Base-by-base conservation (phyloP, 345 rosid species). In the Salix purpurea region DNA sequence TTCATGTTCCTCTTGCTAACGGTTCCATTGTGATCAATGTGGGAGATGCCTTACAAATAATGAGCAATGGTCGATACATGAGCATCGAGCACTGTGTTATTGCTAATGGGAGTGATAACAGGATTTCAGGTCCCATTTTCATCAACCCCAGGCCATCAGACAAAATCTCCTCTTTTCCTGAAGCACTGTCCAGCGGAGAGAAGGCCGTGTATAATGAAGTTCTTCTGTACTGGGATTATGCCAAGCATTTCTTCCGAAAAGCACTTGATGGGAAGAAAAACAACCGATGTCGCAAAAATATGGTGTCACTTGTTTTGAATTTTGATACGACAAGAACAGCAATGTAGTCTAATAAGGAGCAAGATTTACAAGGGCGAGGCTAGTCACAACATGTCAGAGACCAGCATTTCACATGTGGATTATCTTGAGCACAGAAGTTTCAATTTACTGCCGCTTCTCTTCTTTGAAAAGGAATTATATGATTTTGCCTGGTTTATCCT, bases 121-220 rank as follows among this genome's bases (percentile, higher is more conserved):
- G 84, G 74, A 30, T 83, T 5, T 83, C 85, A 2, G 78, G 76
- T 32, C 80, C 85, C 30, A 68, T 78, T 28, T 82, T 82, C 65
- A 32, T 83, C 18, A 79, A 75, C 11, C 85, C 85, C 26, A 3
- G 13, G 0, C 65, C 72, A 2, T 80, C 82, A 1, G 46, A 28
- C 0, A 79, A 72, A 5, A 75, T 83, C 15, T 48, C 75, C 6
- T 80, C 77, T 30, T 65, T 83, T 40, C 82, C 80, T 16, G 80
- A 83, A 69, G 67, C 62, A 8, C 69, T 83, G 24, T 78, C 73
- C n/a, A 60, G 28, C 12, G 82, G 77, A 4, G 72, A 65, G 52
- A 71, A 70, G 32, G 66, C 79, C 2, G 60, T 65, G n/a, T 80
- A 80, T 39, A 75, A 75, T 15, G 26, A 52, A 64, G 75, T 80